Conservation (phyloP, 169 alveolate species). For the Cryptosporidium felis region DNA sequence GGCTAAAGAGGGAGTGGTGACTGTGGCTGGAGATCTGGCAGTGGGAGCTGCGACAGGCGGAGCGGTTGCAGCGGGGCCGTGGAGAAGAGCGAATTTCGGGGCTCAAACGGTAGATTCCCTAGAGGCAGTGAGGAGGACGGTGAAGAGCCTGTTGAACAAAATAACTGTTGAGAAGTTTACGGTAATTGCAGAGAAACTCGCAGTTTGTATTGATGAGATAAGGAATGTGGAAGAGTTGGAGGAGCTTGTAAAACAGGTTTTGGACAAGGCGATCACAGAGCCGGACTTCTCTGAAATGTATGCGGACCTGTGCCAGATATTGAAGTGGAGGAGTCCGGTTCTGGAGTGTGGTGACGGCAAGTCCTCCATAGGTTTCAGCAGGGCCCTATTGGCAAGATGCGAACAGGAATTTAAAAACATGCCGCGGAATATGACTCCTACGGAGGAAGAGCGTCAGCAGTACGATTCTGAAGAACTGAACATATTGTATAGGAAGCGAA, state of each 20-base stretch:
- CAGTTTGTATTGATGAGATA: conserved; percentile 81
- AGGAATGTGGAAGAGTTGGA: conserved; percentile 79
- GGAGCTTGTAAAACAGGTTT: conserved; percentile 80
- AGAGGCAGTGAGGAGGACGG: conserved; percentile 82
- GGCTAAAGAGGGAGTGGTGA: not conserved
- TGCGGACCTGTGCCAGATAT: conserved; percentile 88
- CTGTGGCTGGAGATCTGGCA: not conserved
- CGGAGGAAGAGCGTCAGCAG: conserved; percentile 43
- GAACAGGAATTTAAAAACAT: conserved; percentile 63
- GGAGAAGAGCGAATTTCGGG: conserved; percentile 49
- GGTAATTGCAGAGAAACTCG: conserved; percentile 87
- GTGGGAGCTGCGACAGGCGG: not conserved
- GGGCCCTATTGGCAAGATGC: conserved; percentile 44
- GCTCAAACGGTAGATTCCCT: conserved; percentile 68
- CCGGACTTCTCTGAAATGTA: conserved; percentile 93
- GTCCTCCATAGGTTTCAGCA: conserved; percentile 77
- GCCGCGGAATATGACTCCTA: conserved; percentile 63
- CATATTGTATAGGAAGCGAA: conserved; percentile 74
- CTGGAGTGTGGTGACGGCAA: conserved; percentile 77
- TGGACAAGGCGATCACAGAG: conserved; percentile 88
- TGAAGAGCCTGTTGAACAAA: conserved; percentile 85
- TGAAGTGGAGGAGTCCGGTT: conserved; percentile 83
- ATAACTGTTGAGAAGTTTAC: conserved; percentile 89
- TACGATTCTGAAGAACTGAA: conserved; percentile 46
- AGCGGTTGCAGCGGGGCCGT: conserved; percentile 4